phyloP scores from a whole-genome alignment of 306 rosid genomes.

The Albizia julibrissin region DNA sequence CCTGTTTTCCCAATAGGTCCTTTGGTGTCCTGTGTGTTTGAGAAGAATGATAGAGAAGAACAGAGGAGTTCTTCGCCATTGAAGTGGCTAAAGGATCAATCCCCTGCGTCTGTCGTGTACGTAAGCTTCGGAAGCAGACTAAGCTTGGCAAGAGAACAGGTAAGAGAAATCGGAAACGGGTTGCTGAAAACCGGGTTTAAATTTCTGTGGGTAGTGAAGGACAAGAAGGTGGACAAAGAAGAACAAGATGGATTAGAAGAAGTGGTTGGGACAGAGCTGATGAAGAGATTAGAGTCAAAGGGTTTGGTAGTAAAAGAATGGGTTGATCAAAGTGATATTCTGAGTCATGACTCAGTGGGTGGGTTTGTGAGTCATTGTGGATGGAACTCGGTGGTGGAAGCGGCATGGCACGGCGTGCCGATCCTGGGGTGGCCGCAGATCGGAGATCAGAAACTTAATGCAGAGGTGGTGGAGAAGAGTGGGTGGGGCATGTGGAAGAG shows the following conservation, averaged over 20 bases:
- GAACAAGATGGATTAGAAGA: slow-evolving; percentile 41
- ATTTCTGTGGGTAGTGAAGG: slow-evolving; percentile 67
- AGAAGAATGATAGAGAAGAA: slow-evolving; percentile 24
- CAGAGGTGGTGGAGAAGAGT: slow-evolving; percentile 43
- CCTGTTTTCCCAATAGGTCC: slow-evolving; percentile 43
- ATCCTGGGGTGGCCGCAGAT: slow-evolving; percentile 57
- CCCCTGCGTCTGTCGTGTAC: slow-evolving; percentile 52
- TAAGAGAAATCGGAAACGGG: slow-evolving; percentile 55
- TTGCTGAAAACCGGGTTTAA: slow-evolving; percentile 44
- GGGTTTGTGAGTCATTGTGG: slow-evolving; percentile 68
- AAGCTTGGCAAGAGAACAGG: slow-evolving; percentile 45
- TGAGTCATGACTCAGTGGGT: slow-evolving; percentile 47
- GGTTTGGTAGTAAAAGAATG: slow-evolving; percentile 55
- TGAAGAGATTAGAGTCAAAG: slow-evolving; percentile 36
- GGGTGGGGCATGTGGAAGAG: slow-evolving; percentile 60
- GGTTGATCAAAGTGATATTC: slow-evolving; percentile 50
- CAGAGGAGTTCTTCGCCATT: not conserved
- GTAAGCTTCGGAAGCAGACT: slow-evolving; percentile 60
- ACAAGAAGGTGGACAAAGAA: slow-evolving; percentile 52
- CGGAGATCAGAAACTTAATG: slow-evolving; percentile 65
- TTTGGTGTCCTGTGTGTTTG: slow-evolving; percentile 39
- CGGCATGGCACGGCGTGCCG: slow-evolving; percentile 52
- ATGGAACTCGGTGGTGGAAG: slow-evolving; percentile 58
- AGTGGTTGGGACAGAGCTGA: slow-evolving; percentile 40
- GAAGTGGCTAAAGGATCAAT: slow-evolving; percentile 51